Percentiles rank a stretch among this genome's conserved stretches.
Conservation (phyloP, 2,329 filamentous ascomycete genomes). For the Balansia obtecta region DNA sequence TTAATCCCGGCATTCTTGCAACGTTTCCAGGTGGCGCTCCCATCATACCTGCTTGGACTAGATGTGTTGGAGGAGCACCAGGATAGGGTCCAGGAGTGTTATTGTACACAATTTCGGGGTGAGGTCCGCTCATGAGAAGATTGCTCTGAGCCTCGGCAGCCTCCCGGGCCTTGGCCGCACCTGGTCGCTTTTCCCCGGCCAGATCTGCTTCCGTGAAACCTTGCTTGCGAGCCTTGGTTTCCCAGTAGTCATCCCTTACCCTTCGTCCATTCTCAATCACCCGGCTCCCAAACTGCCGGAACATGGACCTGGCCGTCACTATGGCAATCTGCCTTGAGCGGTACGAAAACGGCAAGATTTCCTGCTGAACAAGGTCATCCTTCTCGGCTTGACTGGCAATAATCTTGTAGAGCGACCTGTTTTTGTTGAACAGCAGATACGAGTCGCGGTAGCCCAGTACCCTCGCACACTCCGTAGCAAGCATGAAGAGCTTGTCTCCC, state of each 20-base stretch:
- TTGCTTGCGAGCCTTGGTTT: conserved; percentile 91
- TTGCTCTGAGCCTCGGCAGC: conserved; percentile 59
- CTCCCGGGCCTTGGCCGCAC: conserved; percentile 78
- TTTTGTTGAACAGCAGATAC: conserved; percentile 98
- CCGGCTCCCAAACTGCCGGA: conserved; percentile 91
- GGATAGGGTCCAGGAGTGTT: conserved; percentile 56
- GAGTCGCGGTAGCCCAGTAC: conserved; percentile 91
- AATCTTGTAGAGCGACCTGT: conserved; percentile 91
- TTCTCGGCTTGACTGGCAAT: conserved; percentile 94
- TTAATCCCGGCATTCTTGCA: conserved; percentile 73
- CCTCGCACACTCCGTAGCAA: conserved; percentile 91
- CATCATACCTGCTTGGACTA: conserved; percentile 62
- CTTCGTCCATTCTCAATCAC: conserved; percentile 82
- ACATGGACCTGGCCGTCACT: conserved; percentile 96
- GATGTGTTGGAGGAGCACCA: conserved; percentile 53
- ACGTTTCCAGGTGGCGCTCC: conserved; percentile 49
- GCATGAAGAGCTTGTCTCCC: conserved; percentile 93
- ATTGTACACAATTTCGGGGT: conserved; percentile 82
- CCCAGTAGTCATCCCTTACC: conserved; percentile 97
- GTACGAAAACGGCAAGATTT: conserved; percentile 94
- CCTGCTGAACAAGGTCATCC: conserved; percentile 88
- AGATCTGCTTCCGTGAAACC: conserved; percentile 95
- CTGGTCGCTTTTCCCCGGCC: conserved; percentile 90
- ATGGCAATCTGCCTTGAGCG: conserved; percentile 97
- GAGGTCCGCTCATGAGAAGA: conserved; percentile 51